Evolutionary conservation across 768 basidiomycete species (phyloP).

Genomic region (Boletus speciosus): DNA sequence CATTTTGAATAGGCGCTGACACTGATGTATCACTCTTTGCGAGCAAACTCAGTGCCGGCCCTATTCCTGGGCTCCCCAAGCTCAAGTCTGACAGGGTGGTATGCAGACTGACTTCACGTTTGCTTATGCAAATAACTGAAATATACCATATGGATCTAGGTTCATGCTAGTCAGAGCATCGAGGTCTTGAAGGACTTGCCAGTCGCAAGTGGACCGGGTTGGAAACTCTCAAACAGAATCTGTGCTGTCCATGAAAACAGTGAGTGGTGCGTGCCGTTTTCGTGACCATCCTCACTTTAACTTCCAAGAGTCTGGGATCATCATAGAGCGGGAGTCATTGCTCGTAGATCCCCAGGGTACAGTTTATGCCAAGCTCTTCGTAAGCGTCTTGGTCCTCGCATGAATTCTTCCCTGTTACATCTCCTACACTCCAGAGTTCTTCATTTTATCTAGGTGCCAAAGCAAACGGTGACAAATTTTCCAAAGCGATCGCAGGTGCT

Average conservation of each 20-base stretch:
- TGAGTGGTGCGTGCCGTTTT: conserved; percentile 32
- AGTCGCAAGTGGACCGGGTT: conserved; percentile 69
- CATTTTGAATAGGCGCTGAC: conserved; percentile 40
- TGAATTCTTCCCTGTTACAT: not conserved
- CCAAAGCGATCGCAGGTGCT: conserved; percentile 56
- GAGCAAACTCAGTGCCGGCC: conserved; percentile 35
- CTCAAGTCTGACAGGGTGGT: conserved; percentile 71
- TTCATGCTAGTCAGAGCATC: conserved; percentile 77
- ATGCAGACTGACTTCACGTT: conserved; percentile 20
- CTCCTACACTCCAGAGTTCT: conserved; percentile 42
- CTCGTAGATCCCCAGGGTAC: conserved; percentile 62
- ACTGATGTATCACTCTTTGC: conserved; percentile 71
- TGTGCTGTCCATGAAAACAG: conserved; percentile 81
- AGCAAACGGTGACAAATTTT: conserved; percentile 57
- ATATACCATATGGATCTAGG: conserved; percentile 36
- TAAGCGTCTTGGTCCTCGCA: conserved; percentile 26
- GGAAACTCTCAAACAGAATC: conserved; percentile 66
- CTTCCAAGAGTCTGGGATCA: conserved; percentile 65
- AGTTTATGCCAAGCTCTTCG: conserved; percentile 61
- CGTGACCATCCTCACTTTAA: not conserved
- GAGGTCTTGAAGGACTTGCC: conserved; percentile 80
- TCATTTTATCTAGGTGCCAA: conserved; percentile 69
- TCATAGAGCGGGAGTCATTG: conserved; percentile 59
- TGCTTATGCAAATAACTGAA: not conserved
- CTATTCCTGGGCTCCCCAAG: conserved; percentile 65